These are phyloP conservation scores for Coemansia sp. DNA, from an alignment of 192 early-diverging fungal genomes.

Conservation along the genomic window DNA sequence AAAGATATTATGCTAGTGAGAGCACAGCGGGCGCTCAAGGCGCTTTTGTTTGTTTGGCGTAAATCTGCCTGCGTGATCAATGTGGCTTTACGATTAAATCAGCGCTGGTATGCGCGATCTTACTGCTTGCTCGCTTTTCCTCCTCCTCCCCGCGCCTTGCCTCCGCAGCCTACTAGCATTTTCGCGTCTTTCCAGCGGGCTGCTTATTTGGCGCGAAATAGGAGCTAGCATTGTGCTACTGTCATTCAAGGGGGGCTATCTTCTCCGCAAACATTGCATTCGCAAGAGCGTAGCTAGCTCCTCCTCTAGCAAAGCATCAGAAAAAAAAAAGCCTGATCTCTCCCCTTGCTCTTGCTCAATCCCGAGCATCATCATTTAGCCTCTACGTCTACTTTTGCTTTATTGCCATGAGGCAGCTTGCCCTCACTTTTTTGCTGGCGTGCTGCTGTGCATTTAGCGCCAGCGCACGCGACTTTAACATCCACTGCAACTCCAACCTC, in stretches of 20 bases:
- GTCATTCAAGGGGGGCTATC: slow-evolving; percentile 1
- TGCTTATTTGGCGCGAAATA: neutral
- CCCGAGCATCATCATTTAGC: too few species aligned
- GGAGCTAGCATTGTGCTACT: neutral
- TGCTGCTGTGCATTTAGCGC: slow-evolving; percentile 10
- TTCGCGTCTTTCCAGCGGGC: neutral
- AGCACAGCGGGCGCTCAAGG: too few species aligned
- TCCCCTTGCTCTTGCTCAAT: too few species aligned
- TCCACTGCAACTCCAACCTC: slow-evolving; percentile 57
- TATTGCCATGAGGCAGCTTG: slow-evolving; percentile 20
- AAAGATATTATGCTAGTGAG: too few species aligned
- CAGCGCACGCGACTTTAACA: slow-evolving; percentile 52
- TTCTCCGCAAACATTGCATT: slow-evolving; percentile 2
- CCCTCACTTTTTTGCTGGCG: slow-evolving; percentile 14
- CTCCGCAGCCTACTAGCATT: slow-evolving; percentile 15
- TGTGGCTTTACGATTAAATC: neutral
- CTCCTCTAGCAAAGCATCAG: neutral
- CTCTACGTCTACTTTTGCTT: too few species aligned
- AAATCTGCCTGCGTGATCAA: too few species aligned
- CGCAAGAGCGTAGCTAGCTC: neutral
- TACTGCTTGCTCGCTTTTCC: neutral
- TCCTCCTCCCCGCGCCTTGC: too few species aligned
- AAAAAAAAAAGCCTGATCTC: too few species aligned
- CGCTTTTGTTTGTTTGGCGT: too few species aligned
- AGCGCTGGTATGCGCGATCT: neutral